Evolutionary conservation across 208 protist genomes (phyloP).

Genomic region (Acanthamoeba lenticulata): DNA sequence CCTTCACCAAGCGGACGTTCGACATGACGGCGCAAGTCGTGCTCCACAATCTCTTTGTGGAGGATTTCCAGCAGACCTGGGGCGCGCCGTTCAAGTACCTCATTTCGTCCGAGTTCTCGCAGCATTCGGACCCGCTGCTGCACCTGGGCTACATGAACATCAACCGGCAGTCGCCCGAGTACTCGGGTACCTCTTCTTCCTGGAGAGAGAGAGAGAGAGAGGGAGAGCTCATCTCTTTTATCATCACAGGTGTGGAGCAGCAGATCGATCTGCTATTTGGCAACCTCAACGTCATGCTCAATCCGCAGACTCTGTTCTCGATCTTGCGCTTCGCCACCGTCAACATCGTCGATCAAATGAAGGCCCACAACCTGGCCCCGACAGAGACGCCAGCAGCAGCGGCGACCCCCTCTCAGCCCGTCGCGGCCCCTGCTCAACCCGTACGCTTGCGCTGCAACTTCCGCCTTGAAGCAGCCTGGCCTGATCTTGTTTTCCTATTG

Average conservation of each 20-base stretch:
- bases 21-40: conserved; percentile 52
- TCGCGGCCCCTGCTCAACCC: background rate
- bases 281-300: conserved; percentile 42
- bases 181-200: background rate
- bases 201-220: background rate
- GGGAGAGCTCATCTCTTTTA: background rate
- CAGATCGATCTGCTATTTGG: conserved; percentile 43
- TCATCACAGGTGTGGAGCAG: background rate
- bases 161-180: conserved; percentile 14
- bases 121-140: conserved; percentile 14
- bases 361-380: conserved; percentile 30
- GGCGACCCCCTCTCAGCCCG: background rate
- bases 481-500: background rate
- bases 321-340: conserved; percentile 17
- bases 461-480: background rate
- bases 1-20: conserved; percentile 45
- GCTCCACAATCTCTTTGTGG: background rate
- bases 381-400: background rate
- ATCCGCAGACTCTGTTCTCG: conserved; percentile 45
- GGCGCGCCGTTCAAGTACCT: conserved; percentile 44
- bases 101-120: background rate
- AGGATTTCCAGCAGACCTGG: conserved; percentile 52
- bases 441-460: background rate
- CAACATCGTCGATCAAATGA: conserved; percentile 59
- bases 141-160: conserved; percentile 50